These are phyloP conservation scores for Rhizophora apiculata DNA, from an alignment of 345 rosid species.

Conservation along the genomic window DNA sequence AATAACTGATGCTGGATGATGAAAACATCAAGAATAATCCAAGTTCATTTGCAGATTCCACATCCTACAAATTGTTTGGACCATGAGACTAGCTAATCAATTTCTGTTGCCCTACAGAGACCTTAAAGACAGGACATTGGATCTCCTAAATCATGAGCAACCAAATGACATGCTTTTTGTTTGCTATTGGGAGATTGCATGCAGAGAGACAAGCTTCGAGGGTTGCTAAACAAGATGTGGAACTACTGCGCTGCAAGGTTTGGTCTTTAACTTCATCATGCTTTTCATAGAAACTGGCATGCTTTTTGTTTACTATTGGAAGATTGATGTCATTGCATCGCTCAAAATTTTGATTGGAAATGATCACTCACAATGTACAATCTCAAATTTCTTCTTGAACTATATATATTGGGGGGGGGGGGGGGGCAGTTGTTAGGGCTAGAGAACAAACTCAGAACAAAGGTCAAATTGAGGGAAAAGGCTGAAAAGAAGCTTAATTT, in stretches of 20 bases:
- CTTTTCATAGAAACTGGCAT: neutral
- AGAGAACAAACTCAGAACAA: constrained; percentile 59
- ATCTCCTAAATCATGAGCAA: too few relatives aligned
- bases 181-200: constrained; percentile 51
- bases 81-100: too few relatives aligned
- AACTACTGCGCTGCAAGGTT: constrained; percentile 56
- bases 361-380: neutral
- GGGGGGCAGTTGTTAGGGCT: constrained; percentile 50
- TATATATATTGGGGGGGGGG: constrained; percentile 1
- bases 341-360: neutral
- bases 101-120: too few relatives aligned
- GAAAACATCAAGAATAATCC: too few relatives aligned
- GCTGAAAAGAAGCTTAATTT: constrained; percentile 63
- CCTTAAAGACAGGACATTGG: too few relatives aligned
- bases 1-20: too few relatives aligned
- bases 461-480: constrained; percentile 55
- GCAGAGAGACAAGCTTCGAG: constrained; percentile 89
- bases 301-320: neutral
- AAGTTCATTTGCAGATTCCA: too few relatives aligned
- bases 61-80: too few relatives aligned
- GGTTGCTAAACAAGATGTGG: constrained; percentile 67
- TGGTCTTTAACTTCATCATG: neutral
- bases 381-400: neutral
- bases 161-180: too few relatives aligned
- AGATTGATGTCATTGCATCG: neutral